Evolutionary conservation across 768 basidiomycete genomes (phyloP).

Genomic region (Lactarius tabidus): DNA sequence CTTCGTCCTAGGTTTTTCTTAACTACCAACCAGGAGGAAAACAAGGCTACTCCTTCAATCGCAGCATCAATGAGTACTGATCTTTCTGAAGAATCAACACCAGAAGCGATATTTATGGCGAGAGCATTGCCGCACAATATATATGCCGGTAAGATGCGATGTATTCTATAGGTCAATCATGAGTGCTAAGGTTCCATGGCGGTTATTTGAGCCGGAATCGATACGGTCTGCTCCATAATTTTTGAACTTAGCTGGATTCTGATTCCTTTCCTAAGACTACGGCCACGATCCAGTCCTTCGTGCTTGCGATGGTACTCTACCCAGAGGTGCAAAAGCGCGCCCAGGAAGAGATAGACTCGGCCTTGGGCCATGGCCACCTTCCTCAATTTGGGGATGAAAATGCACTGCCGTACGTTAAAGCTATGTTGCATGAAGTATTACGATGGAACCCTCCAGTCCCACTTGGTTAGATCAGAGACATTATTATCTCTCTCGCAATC

Average conservation of each 20-base stretch:
- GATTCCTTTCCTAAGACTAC: conserved; percentile 13
- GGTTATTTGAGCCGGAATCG: conserved; percentile 10
- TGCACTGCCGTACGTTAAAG: conserved; percentile 13
- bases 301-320: conserved; percentile 33
- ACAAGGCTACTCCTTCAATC: not conserved
- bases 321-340: conserved; percentile 31
- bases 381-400: conserved; percentile 10
- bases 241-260: not conserved
- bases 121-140: conserved; percentile 2
- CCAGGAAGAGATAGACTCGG: conserved; percentile 33
- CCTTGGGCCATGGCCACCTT: conserved; percentile 10
- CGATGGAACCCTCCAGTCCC: not conserved
- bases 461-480: not conserved
- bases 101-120: conserved; percentile 13
- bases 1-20: not conserved
- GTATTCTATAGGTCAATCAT: not conserved
- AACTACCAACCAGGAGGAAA: not conserved
- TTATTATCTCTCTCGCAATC: not conserved
- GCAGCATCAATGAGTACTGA: not conserved
- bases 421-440: not conserved
- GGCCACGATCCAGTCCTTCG: conserved; percentile 26
- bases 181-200: not conserved
- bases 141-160: conserved; percentile 2
- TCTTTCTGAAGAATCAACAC: not conserved
- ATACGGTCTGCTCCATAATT: conserved; percentile 1